Base-by-base conservation (phyloP, 2,329 filamentous ascomycete species). In the Sarocladium oryzae region DNA sequence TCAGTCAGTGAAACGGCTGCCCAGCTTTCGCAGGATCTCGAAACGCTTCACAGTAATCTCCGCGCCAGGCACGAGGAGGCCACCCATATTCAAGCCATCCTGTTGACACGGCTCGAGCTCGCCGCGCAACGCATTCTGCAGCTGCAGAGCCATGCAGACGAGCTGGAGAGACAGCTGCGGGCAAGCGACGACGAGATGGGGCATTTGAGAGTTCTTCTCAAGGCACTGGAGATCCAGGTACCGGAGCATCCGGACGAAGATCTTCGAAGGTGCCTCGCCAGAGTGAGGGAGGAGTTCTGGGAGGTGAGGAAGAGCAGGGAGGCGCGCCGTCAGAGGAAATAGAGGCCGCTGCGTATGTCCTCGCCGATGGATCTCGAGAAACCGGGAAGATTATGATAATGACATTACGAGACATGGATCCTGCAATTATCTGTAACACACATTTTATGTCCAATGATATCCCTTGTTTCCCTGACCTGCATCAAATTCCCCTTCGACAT, bases 81-180 rank as follows among this genome's bases (percentile, higher is more conserved):
- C 38, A 75, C 82, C 72, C 80, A 84, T 56, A 82, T 87, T 52
- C 81, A 85, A 59, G 72, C 72, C 21, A 65, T 85, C 28, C 75
- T 85, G 20, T 72, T 82, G 50, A 74, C 74, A 37, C 75, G 80
- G 54, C 75, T 79, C 52, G 77, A 84, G 61, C 71, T 71, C 33
- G 74, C 82, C 49, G 75, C 77, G 37, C 71, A 80, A 56, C 76
- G 76, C 50, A 80, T 86, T 52, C 70, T 81, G 21, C 76, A 79
- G 53, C 70, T 86, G 13, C 80, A 86, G 58, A 73, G 24, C 6
- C 15, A 21, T 46, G 32, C 54, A 59, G 46, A 57, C 55, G 49
- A 20, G 49, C 54, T 28, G 54, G 81, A 79, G 60, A 69, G 76
- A 33, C 77, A 83, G 57, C 70, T 78, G 21, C 69, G 75, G 46